Evolutionary conservation across 192 early-diverging fungal genomes (phyloP), one percentile per base, ranked within the genome.

Genomic region (Phycomyces blakesleeanus): DNA sequence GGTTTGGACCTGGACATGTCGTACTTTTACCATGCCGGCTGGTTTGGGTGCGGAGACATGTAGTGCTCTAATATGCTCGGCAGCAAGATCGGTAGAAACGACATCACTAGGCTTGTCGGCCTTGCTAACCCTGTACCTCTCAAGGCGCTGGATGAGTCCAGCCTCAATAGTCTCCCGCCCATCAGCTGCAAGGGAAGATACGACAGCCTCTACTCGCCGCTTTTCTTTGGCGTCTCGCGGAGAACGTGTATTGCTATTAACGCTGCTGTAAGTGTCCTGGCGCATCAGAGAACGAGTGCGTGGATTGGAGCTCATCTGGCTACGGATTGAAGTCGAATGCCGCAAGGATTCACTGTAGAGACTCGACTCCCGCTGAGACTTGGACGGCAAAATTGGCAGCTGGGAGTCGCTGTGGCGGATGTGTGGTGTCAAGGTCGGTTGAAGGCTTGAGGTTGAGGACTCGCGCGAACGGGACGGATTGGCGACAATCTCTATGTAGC

Each of bases 1-100:
- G n/a, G 70, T 72, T 53, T 73, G 71, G 9, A 73, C 71, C 41
- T 73, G 71, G 26, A 67, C 56, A 40, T 73, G 71, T 21, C 68
- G 60, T 22, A 63, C 42, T 6, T 63, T 56, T 15, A 53, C 37
- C 39, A 24, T 42, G 16, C 37, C 24, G 38, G 38, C 38, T 24
- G 24, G 11, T 24, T n/a, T 9, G 49, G 29, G 24, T 10, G 53
- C 57, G 16, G 69, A 60, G 9, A 56, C 37, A 29, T 51, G 50
- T 51, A 74, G 49, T n/a, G 72, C 72, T 12, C 63, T 50, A 29
- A 68, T 44, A 41, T 69, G 73, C 39, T 69, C 68, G 18, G 53
- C 37, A 9, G 64, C 64, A 22, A 69, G 39, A 52, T 37, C 61
- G 9, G 58, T 63, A 18, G 59, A 53, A 8, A 69, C 56, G 14